Base-by-base conservation (phyloP, 2,329 filamentous ascomycete genomes). In the Phoma sp. region DNA sequence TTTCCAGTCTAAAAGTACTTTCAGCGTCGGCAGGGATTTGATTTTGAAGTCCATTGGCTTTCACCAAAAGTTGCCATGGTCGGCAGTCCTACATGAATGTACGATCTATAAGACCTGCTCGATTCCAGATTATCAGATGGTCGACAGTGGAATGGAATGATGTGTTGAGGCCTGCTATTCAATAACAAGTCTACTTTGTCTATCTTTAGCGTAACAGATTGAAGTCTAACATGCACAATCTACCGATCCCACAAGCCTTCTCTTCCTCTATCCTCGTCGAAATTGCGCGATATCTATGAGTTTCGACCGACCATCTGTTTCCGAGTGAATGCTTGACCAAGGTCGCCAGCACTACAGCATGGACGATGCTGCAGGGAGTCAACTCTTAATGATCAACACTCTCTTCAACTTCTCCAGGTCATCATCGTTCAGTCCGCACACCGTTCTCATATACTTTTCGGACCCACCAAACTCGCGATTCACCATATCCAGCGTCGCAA, bases 381-480 rank as follows among this genome's bases (percentile, higher is more conserved):
- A 68, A 15, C 43, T 40, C n/a, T 22, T 32, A 27, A 68, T 58
- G 10, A 75, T 36, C 39, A 73, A 47, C 40, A 60, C 64, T 51
- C 38, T 59, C 60, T 50, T 69, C 56, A 89, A 72, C 55, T 69
- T 76, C 57, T 78, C 78, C 50, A 91, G 78, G 57, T 85, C 82
- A 6, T 78, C 80, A 31, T 80, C 78, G 1, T 78, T 80, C 32
- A 92, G 69, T 12, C 85, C 81, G 66, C 87, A 87, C 29, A 83
- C 74, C 13, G 83, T 76, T 50, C 78, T 76, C 60, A 91, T 77
- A 74, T 90, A 92, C 13, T 75, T 74, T 69, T 91, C 87, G 2
- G 84, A 80, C 2, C 87, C 84, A 2, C 87, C 88, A 74, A 85
- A 89, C 57, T 82, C 80, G 25, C 78, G 74, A 43, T 83, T 78